Percentiles rank a stretch among this genome's conserved stretches.
phyloP scores from a whole-genome alignment of 202 grass and related monocot species.

The Cymbopogon flexuosus region DNA sequence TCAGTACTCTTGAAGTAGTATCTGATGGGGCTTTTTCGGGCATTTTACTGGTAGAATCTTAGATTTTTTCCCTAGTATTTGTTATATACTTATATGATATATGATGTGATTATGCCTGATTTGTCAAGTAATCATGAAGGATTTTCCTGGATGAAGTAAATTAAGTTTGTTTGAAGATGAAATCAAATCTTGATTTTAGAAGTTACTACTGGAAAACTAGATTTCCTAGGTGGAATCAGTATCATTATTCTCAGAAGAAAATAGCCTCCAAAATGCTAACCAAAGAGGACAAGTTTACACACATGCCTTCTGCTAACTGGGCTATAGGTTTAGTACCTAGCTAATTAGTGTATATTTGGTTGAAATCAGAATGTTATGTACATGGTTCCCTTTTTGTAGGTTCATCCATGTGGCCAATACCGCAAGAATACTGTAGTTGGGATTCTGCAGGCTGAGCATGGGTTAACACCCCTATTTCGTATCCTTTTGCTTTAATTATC shows the following conservation, averaged over 20 bases:
- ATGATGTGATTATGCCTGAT: not conserved
- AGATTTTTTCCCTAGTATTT: not conserved
- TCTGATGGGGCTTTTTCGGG: not conserved
- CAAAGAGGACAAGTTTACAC: not conserved
- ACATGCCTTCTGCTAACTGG: not conserved
- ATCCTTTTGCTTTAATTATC: constrained; percentile 49
- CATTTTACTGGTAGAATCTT: not conserved
- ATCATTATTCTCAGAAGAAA: not conserved
- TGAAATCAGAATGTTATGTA: not conserved
- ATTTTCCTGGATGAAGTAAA: not conserved
- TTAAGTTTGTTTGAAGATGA: constrained; percentile 17
- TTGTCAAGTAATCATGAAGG: not conserved
- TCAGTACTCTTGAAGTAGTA: not conserved
- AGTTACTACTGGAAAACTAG: not conserved
- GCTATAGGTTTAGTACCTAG: not conserved
- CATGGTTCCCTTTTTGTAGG: constrained; percentile 41
- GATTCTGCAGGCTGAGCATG: constrained; percentile 89
- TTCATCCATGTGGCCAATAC: constrained; percentile 94
- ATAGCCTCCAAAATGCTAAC: not conserved
- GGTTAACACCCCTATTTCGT: constrained; percentile 66
- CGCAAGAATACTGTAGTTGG: constrained; percentile 90
- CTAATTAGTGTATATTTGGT: constrained; percentile 14
- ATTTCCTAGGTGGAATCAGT: not conserved
- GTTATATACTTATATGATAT: no score
- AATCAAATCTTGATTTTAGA: not conserved